Evolutionary conservation across 495 filamentous ascomycete species (phyloP), one percentile per base, ranked within the genome.

Genomic region (Penicillium tannophilum): DNA sequence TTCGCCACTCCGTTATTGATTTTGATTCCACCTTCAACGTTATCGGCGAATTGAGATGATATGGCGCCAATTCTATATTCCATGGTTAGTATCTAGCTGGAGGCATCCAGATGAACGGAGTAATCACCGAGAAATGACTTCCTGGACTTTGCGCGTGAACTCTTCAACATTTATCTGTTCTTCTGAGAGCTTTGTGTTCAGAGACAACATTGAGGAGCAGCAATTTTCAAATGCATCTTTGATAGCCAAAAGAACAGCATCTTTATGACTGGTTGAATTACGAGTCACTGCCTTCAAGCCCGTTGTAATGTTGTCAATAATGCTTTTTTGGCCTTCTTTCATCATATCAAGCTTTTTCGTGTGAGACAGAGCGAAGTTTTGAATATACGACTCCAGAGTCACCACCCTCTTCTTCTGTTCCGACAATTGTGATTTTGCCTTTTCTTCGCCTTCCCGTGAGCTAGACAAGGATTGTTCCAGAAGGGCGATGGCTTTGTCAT

Each of bases 301-400:
- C 0, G 56, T 55, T 2, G 61, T 46, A 2, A 78, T 14, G 7
- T 55, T 68, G 14, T 61, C 61, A 4, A 63, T 33, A 14, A 75
- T 56, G 11, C 59, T 60, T 6, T 56, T 41, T 46, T 78, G 76
- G n/a, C 65, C 64, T 4, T 59, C 39, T 59, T 48, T 65, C 49
- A 78, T 62, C 14, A 61, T 30, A 14, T 43, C 51, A 1, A 76
- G 47, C 35, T 65, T 65, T 39, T 54, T 65, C 3, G 59, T 54
- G 19, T 78, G 74, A 20, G 31, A 49, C 11, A 54, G 60, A 36
- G 73, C 65, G 35, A 58, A 59, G 10, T 67, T 67, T 44, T 72
- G 70, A 20, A 78, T 75, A 43, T 71, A 76, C 9, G 59, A 52
- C 28, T 78, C 76, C 3, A 78, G 66, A 9, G 49, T 54, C 1